Percentiles rank a stretch among this genome's conserved stretches.
phyloP scores from a whole-genome alignment of 352 stramenopile genomes.

The Pythium diclinum region DNA sequence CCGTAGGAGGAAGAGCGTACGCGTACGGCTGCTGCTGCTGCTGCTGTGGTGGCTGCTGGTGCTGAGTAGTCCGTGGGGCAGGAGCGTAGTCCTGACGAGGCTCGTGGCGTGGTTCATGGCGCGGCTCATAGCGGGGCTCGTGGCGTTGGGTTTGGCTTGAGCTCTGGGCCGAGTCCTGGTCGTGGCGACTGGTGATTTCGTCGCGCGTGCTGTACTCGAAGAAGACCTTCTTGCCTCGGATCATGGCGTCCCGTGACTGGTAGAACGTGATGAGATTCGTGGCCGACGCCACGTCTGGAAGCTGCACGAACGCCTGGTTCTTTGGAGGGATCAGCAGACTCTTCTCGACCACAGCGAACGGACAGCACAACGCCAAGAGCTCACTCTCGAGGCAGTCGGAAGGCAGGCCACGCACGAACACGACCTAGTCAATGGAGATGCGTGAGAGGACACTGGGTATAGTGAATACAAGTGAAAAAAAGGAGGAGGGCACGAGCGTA shows the following conservation, averaged over 20 bases:
- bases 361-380: conserved; percentile 74
- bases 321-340: conserved; percentile 70
- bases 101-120: no score
- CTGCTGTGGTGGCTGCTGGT: conserved; percentile 26
- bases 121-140: neutral
- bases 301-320: conserved; percentile 76
- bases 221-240: conserved; percentile 76
- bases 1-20: conserved; percentile 3
- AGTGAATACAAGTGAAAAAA: neutral
- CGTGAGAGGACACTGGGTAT: neutral
- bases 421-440: conserved; percentile 36
- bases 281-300: conserved; percentile 59
- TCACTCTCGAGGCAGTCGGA: conserved; percentile 80
- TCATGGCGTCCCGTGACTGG: conserved; percentile 64
- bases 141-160: neutral
- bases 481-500: conserved; percentile 2
- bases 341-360: conserved; percentile 82
- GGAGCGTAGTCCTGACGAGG: no score
- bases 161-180: neutral
- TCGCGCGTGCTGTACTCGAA: conserved; percentile 73
- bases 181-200: conserved; percentile 48
- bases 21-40: conserved; percentile 13
- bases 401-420: conserved; percentile 75
- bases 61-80: neutral
- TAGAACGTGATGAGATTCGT: conserved; percentile 80